Evolutionary conservation across 2,329 filamentous ascomycete species (phyloP).

Genomic region (Pyrenophora graminea): DNA sequence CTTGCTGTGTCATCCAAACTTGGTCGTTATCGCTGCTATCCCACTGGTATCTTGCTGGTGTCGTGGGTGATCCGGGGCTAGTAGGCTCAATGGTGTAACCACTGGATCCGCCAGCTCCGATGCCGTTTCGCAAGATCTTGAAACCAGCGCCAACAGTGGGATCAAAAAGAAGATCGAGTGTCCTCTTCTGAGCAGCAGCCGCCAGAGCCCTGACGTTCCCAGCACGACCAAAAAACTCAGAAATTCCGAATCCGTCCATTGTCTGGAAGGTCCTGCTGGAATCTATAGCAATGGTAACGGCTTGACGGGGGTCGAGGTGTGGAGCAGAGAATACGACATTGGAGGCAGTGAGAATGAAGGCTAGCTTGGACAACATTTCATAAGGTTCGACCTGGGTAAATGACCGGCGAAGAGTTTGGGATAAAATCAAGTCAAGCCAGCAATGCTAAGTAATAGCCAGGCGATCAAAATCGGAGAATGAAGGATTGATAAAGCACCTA

Average conservation of each 20-base stretch:
- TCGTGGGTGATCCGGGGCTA: not conserved
- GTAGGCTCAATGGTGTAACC: not conserved
- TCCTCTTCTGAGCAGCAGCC: not conserved
- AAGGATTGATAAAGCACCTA: not conserved
- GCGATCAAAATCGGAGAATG: not conserved
- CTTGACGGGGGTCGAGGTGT: not conserved
- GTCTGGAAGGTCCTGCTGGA: not conserved
- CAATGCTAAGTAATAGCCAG: not conserved
- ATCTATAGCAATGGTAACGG: not conserved
- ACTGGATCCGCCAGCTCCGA: not conserved
- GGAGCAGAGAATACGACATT: not conserved
- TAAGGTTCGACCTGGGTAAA: not conserved
- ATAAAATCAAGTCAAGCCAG: not conserved
- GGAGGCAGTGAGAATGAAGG: not conserved
- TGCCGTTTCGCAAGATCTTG: not conserved
- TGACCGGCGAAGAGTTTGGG: not conserved
- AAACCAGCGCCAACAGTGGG: not conserved
- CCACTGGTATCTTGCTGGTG: not conserved
- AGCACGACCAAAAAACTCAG: not conserved
- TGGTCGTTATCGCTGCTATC: not conserved
- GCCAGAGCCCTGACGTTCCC: not conserved
- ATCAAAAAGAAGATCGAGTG: not conserved
- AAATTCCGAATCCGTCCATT: not conserved
- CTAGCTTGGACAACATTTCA: not conserved
- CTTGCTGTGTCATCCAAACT: not conserved